Evolutionary conservation across 371 early-diverging fungal genomes (phyloP).

Genomic region (Apophysomyces ossiformis): DNA sequence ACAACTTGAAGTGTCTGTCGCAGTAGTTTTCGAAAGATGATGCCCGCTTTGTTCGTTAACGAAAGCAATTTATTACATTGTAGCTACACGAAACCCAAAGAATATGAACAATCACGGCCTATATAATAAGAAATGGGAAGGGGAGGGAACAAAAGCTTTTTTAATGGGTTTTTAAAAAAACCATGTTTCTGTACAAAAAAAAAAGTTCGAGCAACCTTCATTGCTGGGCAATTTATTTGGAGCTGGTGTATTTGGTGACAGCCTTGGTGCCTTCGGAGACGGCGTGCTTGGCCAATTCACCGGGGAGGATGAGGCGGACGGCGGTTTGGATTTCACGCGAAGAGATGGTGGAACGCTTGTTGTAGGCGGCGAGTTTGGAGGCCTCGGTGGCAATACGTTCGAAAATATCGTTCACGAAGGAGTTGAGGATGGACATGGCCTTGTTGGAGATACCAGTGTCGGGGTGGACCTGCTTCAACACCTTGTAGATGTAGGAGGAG

Average conservation of each 20-base stretch:
- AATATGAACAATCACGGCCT: constrained; percentile 12
- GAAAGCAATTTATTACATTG: constrained; percentile 12
- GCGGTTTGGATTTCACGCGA: constrained; percentile 96
- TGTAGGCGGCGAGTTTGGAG: constrained; percentile 93
- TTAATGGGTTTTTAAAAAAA: constrained; percentile 5
- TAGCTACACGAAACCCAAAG: constrained; percentile 11
- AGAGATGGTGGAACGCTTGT: constrained; percentile 95
- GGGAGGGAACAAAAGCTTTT: constrained; percentile 2
- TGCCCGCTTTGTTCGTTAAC: constrained; percentile 1
- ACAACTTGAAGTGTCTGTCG: too few relatives aligned
- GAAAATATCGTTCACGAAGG: constrained; percentile 97
- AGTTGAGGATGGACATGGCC: constrained; percentile 98
- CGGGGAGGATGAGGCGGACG: constrained; percentile 93
- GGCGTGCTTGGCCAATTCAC: constrained; percentile 98
- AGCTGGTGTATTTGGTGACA: constrained; percentile 94
- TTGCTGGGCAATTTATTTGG: constrained; percentile 25
- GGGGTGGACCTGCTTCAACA: constrained; percentile 97
- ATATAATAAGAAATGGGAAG: neutral
- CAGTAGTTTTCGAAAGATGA: too few relatives aligned
- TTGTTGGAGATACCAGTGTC: constrained; percentile 98
- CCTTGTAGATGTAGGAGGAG: constrained; percentile 96
- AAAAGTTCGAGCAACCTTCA: constrained; percentile 2
- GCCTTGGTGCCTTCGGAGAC: constrained; percentile 98
- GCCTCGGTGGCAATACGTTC: constrained; percentile 92
- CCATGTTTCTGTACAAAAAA: constrained; percentile 12